Conservation (phyloP, 257 asterid species). For the Solanum dulcamara region DNA sequence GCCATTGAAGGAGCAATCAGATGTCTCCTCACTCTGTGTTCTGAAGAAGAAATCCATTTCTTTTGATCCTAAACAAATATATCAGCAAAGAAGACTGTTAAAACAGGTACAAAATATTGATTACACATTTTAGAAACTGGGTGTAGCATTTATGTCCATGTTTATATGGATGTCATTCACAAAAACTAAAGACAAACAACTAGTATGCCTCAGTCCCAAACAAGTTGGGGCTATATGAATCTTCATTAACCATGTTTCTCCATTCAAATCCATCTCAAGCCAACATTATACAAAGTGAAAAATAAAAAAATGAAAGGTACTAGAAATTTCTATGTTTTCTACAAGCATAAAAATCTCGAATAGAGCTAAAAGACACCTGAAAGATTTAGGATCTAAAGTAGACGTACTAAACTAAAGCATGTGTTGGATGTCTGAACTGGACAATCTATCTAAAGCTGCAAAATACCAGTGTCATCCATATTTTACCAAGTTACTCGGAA, state of each 20-base stretch:
- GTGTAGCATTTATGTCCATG: not conserved
- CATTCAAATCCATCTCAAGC: not conserved
- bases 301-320: not conserved
- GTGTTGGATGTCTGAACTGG: not conserved
- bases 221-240: not conserved
- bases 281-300: not conserved
- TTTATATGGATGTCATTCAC: not conserved
- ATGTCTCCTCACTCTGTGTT: slow-evolving; percentile 30
- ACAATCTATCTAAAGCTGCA: not conserved
- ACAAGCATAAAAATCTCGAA: not conserved
- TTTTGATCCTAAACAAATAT: not conserved
- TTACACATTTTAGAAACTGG: not conserved
- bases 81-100: not conserved
- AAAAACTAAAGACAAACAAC: not conserved
- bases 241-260: not conserved
- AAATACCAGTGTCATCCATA: not conserved
- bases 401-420: not conserved
- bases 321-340: not conserved
- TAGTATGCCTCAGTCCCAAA: not conserved
- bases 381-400: not conserved
- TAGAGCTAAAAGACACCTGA: not conserved
- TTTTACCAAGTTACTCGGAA: not conserved
- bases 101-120: not conserved
- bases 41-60: slow-evolving; percentile 48
- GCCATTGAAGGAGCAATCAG: slow-evolving; percentile 36